phyloP scores from a whole-genome alignment of 1,139 yeast genomes.

The Lodderomyces parapsilosis region DNA sequence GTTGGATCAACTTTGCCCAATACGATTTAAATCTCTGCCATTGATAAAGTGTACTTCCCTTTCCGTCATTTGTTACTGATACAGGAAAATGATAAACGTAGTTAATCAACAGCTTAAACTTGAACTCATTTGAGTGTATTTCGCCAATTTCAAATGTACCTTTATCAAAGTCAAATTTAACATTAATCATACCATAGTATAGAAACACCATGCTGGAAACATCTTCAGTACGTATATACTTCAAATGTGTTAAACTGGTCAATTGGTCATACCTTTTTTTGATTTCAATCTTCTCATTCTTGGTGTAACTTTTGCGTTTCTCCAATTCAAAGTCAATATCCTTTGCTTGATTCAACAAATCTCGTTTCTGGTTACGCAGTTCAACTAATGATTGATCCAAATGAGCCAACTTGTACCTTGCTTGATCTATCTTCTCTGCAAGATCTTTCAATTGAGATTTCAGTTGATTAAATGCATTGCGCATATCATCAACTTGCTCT shows the following conservation, averaged over 20 bases:
- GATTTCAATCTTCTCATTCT: neutral
- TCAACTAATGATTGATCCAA: neutral
- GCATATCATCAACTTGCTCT: constrained; percentile 1
- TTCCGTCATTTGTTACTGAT: constrained; percentile 3
- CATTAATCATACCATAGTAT: constrained; percentile 17
- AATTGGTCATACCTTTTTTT: neutral
- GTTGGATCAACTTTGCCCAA: constrained; percentile 21
- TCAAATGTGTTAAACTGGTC: neutral
- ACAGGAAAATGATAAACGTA: constrained; percentile 9
- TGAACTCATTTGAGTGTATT: constrained; percentile 4
- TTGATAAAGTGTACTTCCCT: constrained; percentile 16
- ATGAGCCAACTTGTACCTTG: neutral
- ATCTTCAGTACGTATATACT: constrained; percentile 9
- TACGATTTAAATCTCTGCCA: constrained; percentile 14
- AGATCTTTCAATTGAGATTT: neutral
- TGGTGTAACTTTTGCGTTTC: neutral
- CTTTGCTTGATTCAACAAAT: constrained; percentile 15
- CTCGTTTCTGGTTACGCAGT: constrained; percentile 12
- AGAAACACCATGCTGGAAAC: constrained; percentile 14
- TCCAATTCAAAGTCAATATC: constrained; percentile 22
- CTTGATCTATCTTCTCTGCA: neutral
- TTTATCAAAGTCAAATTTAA: constrained; percentile 17
- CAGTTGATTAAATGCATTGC: neutral
- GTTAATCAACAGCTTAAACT: constrained; percentile 10
- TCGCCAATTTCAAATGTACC: constrained; percentile 1